Evolutionary conservation across 2,329 filamentous ascomycete genomes (phyloP), one percentile per base, ranked within the genome.

Genomic region (Aureobasidium sp.): DNA sequence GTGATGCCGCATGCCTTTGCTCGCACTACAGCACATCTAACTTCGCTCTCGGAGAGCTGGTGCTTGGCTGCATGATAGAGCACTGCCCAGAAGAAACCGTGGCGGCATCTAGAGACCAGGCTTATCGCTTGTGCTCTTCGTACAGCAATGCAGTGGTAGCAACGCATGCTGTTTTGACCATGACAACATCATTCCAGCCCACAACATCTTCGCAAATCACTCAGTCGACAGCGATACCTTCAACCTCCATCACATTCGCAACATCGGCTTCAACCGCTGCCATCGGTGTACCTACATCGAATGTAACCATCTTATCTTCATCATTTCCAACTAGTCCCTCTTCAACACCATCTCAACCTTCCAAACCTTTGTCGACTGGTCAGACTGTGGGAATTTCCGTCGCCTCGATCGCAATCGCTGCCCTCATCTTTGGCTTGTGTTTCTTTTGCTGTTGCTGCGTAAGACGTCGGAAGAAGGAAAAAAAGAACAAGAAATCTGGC

Each of bases 371-470:
- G 40, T 69, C 68, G 4, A 71, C 64, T 58, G 69, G 63, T 6
- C 68, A 73, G 67, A 69, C 71, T 12, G 68, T 71, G 15, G 72
- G 71, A 4, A 62, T 73, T 27, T 69, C 70, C 7, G 63, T 74
- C 9, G 72, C 64, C 29, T 68, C 69, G 17, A 65, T 74, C 33
- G 69, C 67, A 15, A 68, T 61, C 14, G 58, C 72, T 15, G 65
- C 66, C 15, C 66, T 62, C 2, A 39, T 69, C 2, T 63, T 69
- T 9, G 69, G 66, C 15, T 35, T 68, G 1, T 50, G 67, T 40
- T 45, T 65, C 49, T 64, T 65, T 35, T 65, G 64, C 29, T 63
- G 62, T 35, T 58, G 61, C 19, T 63, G 57, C 42, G 27, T 52
- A 8, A 29, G 64, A 42, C 45, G 62, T 22, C 49, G 60, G 3